These are phyloP conservation scores for Quercus lobata DNA, from an alignment of 331 rosid species.

Conservation along the genomic window DNA sequence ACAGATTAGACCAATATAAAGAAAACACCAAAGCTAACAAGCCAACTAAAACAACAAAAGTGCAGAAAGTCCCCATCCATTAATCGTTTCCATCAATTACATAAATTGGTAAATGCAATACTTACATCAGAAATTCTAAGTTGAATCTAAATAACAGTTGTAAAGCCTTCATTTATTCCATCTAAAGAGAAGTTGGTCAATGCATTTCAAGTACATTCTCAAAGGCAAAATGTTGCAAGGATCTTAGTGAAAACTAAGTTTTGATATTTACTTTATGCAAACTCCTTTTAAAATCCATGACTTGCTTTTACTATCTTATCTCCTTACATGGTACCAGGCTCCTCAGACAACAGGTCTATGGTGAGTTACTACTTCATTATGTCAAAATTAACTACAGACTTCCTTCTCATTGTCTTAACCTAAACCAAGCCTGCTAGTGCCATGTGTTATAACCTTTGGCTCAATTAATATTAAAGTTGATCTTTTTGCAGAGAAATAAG, in stretches of 20 bases:
- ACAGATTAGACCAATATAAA: neutral
- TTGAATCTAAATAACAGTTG: neutral
- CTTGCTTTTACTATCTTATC: neutral
- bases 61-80: neutral
- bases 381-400: neutral
- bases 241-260: neutral
- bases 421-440: neutral
- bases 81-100: neutral
- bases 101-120: neutral
- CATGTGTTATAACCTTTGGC: neutral
- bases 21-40: neutral
- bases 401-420: neutral
- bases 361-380: neutral
- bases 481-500: neutral
- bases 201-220: neutral
- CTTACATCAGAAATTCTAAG: neutral
- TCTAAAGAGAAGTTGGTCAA: neutral
- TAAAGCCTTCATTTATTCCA: neutral
- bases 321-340: neutral
- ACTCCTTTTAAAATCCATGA: neutral
- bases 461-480: neutral
- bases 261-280: neutral
- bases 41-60: neutral
- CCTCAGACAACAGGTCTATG: neutral
- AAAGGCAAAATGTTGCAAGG: neutral